These are phyloP conservation scores for Entomortierella beljakovae DNA, from an alignment of 192 early-diverging fungal genomes.

Conservation along the genomic window DNA sequence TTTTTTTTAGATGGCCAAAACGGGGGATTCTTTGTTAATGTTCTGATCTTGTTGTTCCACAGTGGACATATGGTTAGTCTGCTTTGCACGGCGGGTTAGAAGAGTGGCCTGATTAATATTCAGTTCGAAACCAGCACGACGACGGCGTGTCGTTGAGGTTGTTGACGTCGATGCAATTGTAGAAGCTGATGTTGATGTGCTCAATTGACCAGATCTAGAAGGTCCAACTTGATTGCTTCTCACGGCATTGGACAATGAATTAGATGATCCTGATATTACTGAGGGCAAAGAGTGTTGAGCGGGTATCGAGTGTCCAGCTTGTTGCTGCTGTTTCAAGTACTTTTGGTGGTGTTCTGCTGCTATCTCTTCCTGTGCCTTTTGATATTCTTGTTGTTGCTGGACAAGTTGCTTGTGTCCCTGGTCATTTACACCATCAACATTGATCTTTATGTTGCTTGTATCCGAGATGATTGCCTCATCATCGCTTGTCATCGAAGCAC, in stretches of 20 bases:
- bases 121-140: conserved; percentile 45
- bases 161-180: conserved; percentile 8
- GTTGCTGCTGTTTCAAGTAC: conserved; percentile 40
- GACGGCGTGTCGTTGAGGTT: conserved; percentile 14
- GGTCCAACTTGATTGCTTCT: conserved; percentile 28
- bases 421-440: conserved; percentile 1
- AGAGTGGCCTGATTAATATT: conserved; percentile 55
- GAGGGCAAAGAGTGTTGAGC: conserved; percentile 17
- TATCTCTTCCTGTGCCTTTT: conserved; percentile 44
- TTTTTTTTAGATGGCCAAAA: conserved; percentile 1
- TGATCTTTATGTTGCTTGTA: conserved; percentile 19
- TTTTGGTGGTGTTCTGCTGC: conserved; percentile 45
- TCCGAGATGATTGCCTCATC: conserved; percentile 30
- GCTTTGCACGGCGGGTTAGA: conserved; percentile 50
- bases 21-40: conserved; percentile 1
- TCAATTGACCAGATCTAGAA: conserved; percentile 15
- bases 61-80: background rate
- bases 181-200: conserved; percentile 16
- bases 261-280: background rate
- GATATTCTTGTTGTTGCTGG: conserved; percentile 51
- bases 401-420: conserved; percentile 1
- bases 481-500: conserved; percentile 24
- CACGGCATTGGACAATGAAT: background rate
- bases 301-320: conserved; percentile 49
- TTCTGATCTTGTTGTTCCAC: conserved; percentile 5